Evolutionary conservation across 345 rosid species (phyloP), one percentile per base, ranked within the genome.

Genomic region (Carallia pectinifolia): DNA sequence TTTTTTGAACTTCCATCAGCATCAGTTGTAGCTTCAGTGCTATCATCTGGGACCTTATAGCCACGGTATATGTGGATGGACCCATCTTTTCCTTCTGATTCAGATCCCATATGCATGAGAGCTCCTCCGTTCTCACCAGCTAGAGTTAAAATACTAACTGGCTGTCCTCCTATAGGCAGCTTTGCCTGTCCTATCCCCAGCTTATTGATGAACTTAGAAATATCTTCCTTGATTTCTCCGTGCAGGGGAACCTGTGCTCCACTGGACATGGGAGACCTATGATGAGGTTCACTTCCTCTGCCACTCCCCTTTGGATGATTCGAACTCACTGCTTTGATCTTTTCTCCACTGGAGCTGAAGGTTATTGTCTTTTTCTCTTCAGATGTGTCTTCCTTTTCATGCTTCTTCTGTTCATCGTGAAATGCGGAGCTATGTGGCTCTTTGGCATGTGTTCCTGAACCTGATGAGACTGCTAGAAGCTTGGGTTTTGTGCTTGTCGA

Each of bases 121-220:
- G 94, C 98, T 76, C 98, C 99, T 81, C 73, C 87, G 81, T 92
- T 92, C 77, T 96, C 98, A 23, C 98, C 98, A 4, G 96, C 88
- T 58, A 92, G 68, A 16, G 95, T 90, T 40, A 82, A 66, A 38
- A 89, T 69, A 55, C 81, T 76, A 16, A 78, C 82, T 1, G 78
- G 69, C 74, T 80, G 80, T 65, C 83, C 87, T 44, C 76, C 85
- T 2, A 39, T 58, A 2, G 81, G 65, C 75, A 67, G 79, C 79
- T 87, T 80, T 72, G 76, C 63, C 59, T 67, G 75, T 65, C 76
- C 89, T 66, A 73, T 53, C 33, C 82, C 66, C 68, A 92, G 84
- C 81, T 81, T 81, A 39, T 82, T 83, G 53, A 87, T 78, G 34
- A 88, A 83, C 80, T 85, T 87, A 16, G 79, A 81, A 29, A 86